These are phyloP conservation scores for Parvularia atlantis DNA, from an alignment of 78 protist genomes.

Conservation along the genomic window DNA sequence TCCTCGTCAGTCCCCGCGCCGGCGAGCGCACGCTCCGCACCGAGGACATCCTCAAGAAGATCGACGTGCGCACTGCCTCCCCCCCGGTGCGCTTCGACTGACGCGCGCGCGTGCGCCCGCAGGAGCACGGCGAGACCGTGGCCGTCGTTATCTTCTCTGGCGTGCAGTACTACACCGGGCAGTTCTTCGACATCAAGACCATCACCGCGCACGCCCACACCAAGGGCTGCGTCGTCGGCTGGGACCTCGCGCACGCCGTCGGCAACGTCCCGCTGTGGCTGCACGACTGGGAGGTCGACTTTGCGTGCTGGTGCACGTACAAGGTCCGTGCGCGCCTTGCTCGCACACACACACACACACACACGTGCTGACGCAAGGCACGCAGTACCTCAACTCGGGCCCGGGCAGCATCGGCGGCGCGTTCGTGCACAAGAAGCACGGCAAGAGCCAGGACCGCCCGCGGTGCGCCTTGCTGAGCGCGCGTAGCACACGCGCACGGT, in stretches of 20 bases:
- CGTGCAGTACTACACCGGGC: constrained; percentile 75
- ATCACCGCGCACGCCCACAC: constrained; percentile 60
- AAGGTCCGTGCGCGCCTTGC: too few species aligned
- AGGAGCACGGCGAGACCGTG: constrained; percentile 34
- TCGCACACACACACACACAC: too few species aligned
- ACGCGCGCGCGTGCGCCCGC: too few species aligned
- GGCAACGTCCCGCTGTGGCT: constrained; percentile 74
- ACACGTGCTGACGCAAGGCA: too few species aligned
- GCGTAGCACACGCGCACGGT: too few species aligned
- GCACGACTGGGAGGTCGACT: constrained; percentile 87
- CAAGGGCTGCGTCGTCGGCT: constrained; percentile 60
- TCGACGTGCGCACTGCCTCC: constrained; percentile 1
- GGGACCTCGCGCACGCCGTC: constrained; percentile 87
- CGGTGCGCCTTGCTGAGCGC: neutral
- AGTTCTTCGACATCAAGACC: constrained; percentile 53
- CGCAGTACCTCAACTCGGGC: constrained; percentile 78
- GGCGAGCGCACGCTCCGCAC: constrained; percentile 42
- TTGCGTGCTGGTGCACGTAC: constrained; percentile 87
- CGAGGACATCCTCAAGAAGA: constrained; percentile 33
- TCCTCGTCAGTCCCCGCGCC: constrained; percentile 37
- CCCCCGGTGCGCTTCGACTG: too few species aligned
- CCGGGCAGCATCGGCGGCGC: constrained; percentile 83
- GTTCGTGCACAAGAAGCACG: constrained; percentile 61
- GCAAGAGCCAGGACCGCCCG: neutral
- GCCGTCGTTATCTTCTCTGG: constrained; percentile 32